Conservation (phyloP, 2,329 filamentous ascomycete species). For the Microascus cirrosus region DNA sequence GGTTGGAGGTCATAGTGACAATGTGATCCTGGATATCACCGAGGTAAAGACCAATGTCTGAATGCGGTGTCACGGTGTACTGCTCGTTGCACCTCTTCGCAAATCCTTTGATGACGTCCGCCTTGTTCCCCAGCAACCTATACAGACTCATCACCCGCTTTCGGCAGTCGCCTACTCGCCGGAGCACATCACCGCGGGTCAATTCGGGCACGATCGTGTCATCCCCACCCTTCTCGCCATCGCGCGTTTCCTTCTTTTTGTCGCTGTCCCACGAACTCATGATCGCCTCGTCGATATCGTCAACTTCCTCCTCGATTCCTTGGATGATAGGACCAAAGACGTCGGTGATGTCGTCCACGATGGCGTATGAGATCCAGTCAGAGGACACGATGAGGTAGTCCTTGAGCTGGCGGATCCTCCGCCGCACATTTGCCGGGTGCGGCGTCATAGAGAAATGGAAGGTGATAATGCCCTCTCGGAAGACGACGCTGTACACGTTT, state of each 20-base stretch:
- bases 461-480: constrained; percentile 86
- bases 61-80: constrained; percentile 90
- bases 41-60: constrained; percentile 93
- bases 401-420: constrained; percentile 82
- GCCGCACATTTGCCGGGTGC: constrained; percentile 89
- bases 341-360: constrained; percentile 97
- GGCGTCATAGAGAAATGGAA: constrained; percentile 97
- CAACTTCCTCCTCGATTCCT: constrained; percentile 88
- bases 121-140: constrained; percentile 87
- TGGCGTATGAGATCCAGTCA: constrained; percentile 97
- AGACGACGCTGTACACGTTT: constrained; percentile 96
- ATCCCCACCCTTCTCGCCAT: constrained; percentile 34
- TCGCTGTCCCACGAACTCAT: constrained; percentile 53
- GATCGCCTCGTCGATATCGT: constrained; percentile 91
- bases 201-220: constrained; percentile 31
- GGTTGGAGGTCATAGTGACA: constrained; percentile 93
- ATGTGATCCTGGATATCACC: constrained; percentile 99
- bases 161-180: constrained; percentile 82
- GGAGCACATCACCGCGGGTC: constrained; percentile 69
- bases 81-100: constrained; percentile 97
- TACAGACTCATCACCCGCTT: constrained; percentile 98
- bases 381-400: constrained; percentile 89
- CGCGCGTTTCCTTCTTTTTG: constrained; percentile 23
- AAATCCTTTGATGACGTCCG: constrained; percentile 98
- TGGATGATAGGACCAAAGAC: constrained; percentile 89